Conservation (phyloP, 352 stramenopile species). For the Phytophthora pseudosyringae region DNA sequence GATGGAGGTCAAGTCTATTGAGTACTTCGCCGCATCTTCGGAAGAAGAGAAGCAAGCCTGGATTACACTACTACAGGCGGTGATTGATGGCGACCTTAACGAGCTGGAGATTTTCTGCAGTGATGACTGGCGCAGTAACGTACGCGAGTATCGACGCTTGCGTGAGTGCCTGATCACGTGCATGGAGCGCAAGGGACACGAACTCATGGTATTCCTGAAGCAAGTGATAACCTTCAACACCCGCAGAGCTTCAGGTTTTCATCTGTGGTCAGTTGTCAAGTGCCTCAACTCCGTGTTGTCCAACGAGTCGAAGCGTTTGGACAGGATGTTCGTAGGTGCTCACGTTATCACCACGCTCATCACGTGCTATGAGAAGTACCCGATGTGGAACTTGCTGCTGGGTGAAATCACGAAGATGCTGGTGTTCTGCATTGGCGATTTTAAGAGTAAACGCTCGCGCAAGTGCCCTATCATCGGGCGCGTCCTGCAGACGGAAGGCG, state of each 20-base stretch:
- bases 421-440: constrained; percentile 84
- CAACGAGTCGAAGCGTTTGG: constrained; percentile 85
- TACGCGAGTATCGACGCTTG: constrained; percentile 80
- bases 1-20: constrained; percentile 51
- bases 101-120: constrained; percentile 90
- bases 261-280: constrained; percentile 80
- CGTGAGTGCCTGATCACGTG: constrained; percentile 82
- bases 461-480: constrained; percentile 80
- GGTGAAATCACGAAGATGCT: constrained; percentile 89
- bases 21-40: constrained; percentile 78
- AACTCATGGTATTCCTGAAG: constrained; percentile 84
- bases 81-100: constrained; percentile 82
- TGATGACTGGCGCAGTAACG: constrained; percentile 90
- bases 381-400: constrained; percentile 76
- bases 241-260: constrained; percentile 68
- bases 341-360: constrained; percentile 76
- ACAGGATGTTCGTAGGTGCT: constrained; percentile 83
- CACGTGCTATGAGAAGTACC: constrained; percentile 84
- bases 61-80: constrained; percentile 72
- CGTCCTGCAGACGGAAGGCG: constrained; percentile 60
- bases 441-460: constrained; percentile 86
- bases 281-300: constrained; percentile 74
- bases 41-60: constrained; percentile 73
- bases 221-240: constrained; percentile 76
- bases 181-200: constrained; percentile 84